Evolutionary conservation across 768 basidiomycete genomes (phyloP), one percentile per base, ranked within the genome.

Genomic region (Goffeauzyma gilvescens): DNA sequence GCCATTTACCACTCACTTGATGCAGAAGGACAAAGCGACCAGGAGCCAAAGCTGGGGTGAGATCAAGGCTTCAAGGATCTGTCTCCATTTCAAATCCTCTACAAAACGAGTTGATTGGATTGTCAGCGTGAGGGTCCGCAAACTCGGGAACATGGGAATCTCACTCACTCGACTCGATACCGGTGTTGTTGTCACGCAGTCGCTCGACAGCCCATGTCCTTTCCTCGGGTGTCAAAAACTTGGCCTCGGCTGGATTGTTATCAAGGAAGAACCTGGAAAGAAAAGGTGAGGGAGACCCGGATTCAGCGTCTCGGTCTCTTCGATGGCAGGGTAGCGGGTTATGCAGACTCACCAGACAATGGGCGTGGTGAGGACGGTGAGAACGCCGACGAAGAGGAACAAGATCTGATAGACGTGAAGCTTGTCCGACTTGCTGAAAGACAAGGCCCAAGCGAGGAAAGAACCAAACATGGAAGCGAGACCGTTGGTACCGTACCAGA

Each of bases 401-500:
- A 71, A 68, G 22, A 60, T 59, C 62, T 55, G 69, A 46, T 69
- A 71, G 13, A 67, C 60, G 34, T 60, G 50, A 5, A 70, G 54
- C 1, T 52, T 45, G 35, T 33, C 32, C n/a, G 63, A 62, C 18
- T 60, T 47, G 36, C 69, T 68, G 46, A 68, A 68, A 3, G 66
- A 66, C 0, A 69, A 56, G 15, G 65, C 67, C 50, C 63, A 71
- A 6, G 70, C 59, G 15, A 71, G 41, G 8, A 70, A 55, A 4
- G 67, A 68, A 5, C 70, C 70, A 28, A 69, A 63, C 52, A 69
- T 66, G 6, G 62, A 63, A 3, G 68, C 66, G 6, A 59, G 55
- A 6, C 67, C 67, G 50, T 69, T 69, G 49, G 65, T 64, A 6
- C 66, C 67, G 51, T 65, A 66, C 70, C 70, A 71, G 44, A 65